Percentiles rank a stretch among this genome's conserved stretches.
phyloP scores from a whole-genome alignment of 176 grass and related monocot species.

The Tillandsia leiboldiana region DNA sequence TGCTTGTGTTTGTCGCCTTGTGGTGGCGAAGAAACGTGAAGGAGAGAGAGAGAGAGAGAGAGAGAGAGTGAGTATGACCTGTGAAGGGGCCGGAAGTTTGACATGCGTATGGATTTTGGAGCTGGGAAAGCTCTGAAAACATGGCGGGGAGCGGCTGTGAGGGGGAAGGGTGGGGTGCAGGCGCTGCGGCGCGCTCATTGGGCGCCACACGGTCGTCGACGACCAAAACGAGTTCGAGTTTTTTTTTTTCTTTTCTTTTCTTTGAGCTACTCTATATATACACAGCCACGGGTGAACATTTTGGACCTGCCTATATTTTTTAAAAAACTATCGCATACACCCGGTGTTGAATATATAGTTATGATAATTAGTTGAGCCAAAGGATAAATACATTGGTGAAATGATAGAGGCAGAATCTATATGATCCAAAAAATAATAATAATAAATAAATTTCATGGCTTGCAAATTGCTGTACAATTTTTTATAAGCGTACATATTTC shows the following conservation, averaged over 20 bases:
- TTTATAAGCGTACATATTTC: too few relatives aligned
- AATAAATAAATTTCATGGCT: too few relatives aligned
- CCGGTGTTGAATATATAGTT: too few relatives aligned
- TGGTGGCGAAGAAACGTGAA: constrained; percentile 13
- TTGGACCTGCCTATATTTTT: neutral
- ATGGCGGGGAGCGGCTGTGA: constrained; percentile 43
- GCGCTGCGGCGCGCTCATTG: constrained; percentile 32
- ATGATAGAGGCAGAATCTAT: too few relatives aligned
- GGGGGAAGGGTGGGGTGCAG: constrained; percentile 15
- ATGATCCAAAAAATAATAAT: too few relatives aligned
- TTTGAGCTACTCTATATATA: neutral
- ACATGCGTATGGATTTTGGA: constrained; percentile 48
- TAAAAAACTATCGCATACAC: neutral
- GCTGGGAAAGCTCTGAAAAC: constrained; percentile 50
- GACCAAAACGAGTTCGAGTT: neutral
- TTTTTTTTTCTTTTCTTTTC: neutral
- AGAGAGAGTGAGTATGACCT: neutral
- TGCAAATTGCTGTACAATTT: too few relatives aligned
- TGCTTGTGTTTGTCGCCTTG: constrained; percentile 7
- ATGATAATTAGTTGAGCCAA: too few relatives aligned
- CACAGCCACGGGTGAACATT: too few relatives aligned
- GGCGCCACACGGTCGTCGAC: neutral
- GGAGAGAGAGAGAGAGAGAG: neutral
- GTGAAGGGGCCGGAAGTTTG: constrained; percentile 18
- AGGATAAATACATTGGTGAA: too few relatives aligned